A percentile compares a stretch with the other conserved stretches of the same genome.
These are phyloP conservation scores for Harrya chromipes DNA, from an alignment of 768 basidiomycete species.

Conservation along the genomic window DNA sequence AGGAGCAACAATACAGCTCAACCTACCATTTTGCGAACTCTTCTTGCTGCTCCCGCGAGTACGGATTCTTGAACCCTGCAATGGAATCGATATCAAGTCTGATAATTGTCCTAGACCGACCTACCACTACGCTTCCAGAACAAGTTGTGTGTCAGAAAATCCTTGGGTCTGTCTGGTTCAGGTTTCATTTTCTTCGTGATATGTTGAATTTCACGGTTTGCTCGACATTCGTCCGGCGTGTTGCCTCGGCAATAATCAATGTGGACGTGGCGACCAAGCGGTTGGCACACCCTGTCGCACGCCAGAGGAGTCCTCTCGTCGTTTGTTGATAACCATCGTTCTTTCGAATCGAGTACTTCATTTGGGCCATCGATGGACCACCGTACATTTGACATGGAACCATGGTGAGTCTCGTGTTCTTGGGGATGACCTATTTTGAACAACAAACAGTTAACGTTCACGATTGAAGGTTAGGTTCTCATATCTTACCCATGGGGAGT, in stretches of 20 bases:
- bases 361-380: slow-evolving; percentile 56
- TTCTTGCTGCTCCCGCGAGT: too few species aligned
- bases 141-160: slow-evolving; percentile 52
- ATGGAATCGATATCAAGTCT: background rate
- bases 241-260: slow-evolving; percentile 52
- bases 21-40: slow-evolving; percentile 42
- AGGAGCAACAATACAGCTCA: background rate
- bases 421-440: slow-evolving; percentile 44
- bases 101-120: slow-evolving; percentile 1
- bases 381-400: slow-evolving; percentile 53
- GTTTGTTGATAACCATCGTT: slow-evolving; percentile 47
- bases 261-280: slow-evolving; percentile 53
- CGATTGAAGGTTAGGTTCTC: background rate
- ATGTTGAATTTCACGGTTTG: slow-evolving; percentile 45
- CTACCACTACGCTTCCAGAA: slow-evolving; percentile 56
- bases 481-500: slow-evolving; percentile 44
- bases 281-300: slow-evolving; percentile 52
- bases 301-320: slow-evolving; percentile 61
- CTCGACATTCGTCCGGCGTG: slow-evolving; percentile 32
- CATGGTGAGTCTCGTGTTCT: slow-evolving; percentile 60
- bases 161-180: slow-evolving; percentile 45
- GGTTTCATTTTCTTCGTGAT: slow-evolving; percentile 39
- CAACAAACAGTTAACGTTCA: background rate
- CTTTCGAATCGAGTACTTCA: slow-evolving; percentile 47
- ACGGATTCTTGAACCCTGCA: slow-evolving; percentile 59